A percentile compares a stretch with the other conserved stretches of the same genome.
phyloP scores from a whole-genome alignment of 495 filamentous ascomycete species.

The Tuber microsphaerosporum region DNA sequence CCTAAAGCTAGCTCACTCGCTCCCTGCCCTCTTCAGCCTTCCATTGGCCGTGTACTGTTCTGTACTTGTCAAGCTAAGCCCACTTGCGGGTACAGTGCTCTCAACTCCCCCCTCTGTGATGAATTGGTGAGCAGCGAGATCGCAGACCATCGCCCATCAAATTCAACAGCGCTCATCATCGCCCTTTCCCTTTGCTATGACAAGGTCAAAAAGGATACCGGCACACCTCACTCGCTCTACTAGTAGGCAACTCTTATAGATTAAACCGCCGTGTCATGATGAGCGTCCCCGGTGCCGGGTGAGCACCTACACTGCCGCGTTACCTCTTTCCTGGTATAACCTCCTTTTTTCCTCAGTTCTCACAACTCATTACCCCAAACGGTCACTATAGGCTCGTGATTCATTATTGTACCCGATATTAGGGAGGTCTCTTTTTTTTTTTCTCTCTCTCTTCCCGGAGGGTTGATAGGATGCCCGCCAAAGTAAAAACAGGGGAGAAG shows the following conservation, averaged over 20 bases:
- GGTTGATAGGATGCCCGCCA: background rate
- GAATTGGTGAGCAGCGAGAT: slow-evolving; percentile 3
- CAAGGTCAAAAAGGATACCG: background rate
- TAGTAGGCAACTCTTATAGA: background rate
- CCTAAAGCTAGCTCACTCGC: background rate
- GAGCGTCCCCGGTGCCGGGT: background rate
- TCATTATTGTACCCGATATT: slow-evolving; percentile 4
- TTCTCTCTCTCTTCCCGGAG: background rate
- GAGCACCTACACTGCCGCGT: background rate
- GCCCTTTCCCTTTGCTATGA: background rate
- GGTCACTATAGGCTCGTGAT: background rate
- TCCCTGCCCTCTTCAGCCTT: background rate
- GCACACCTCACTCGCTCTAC: background rate
- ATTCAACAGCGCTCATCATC: background rate
- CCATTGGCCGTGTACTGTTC: background rate
- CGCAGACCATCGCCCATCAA: slow-evolving; percentile 2
- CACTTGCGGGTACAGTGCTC: background rate
- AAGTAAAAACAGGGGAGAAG: background rate
- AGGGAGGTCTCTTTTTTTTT: background rate
- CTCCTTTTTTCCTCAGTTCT: background rate
- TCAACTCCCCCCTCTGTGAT: background rate
- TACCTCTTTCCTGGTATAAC: background rate
- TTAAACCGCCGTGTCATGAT: background rate
- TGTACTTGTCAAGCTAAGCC: background rate
- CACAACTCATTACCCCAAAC: slow-evolving; percentile 2